Evolutionary conservation across 202 grass and related monocot genomes (phyloP), one percentile per base, ranked within the genome.

Genomic region (Dendrocalamus latiflorus): DNA sequence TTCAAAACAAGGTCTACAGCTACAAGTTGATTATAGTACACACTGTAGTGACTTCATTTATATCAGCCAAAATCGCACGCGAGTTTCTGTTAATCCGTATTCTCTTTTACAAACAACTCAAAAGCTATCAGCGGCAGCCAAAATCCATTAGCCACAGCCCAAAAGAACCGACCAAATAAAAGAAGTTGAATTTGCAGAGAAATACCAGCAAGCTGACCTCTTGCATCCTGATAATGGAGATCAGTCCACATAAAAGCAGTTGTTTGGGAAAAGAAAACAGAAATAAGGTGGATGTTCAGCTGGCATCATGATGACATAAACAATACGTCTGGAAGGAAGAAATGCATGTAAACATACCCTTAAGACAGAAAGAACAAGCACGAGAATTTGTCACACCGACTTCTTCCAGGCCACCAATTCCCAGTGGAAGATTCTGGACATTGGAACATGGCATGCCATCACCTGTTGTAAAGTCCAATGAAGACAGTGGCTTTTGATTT

Each of bases 171-270:
- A 1, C 26, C 26, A 28, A 28, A 28, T 11, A 48, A 45, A 84
- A 33, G 1, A 16, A 16, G 45, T 26, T 41, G 41, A 78, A 68
- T 69, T 49, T 84, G 63, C 3, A n/a, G 17, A 67, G 78, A 86
- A 82, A 77, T 96, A 99, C 96, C 91, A 88, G 93, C 85, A 83
- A 96, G 91, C 13, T 86, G 93, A 21, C 93, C 90, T 79, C 88
- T 93, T n/a, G 89, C 53, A 75, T 96, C 96, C 86, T 91, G 89
- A 74, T 94, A 99, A 88, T 92, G 85, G 65, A 99, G 89, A 90
- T 99, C 93, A n/a, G 86, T 68, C 93, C 65, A 92, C 91, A 94
- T 99, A 86, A 92, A 96, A 72, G 88, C 87, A 89, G 96, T 91
- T 98, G 65, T 80, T 88, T 51, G 2, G 45, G 6, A 85, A 25